Conservation (phyloP, 257 asterid genomes). For the Euphrasia confusa region DNA sequence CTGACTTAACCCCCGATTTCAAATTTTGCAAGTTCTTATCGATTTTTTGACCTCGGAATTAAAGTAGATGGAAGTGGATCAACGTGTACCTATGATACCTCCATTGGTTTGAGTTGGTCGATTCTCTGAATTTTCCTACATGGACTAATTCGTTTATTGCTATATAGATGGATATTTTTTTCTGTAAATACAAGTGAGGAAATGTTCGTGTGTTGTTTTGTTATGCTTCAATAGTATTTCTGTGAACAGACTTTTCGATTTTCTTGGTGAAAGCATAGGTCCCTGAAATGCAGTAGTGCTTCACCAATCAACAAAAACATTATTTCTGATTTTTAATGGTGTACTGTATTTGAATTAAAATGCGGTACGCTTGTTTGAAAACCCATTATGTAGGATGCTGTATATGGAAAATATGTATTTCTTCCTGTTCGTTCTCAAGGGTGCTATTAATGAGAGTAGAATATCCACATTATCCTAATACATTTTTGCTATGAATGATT, state of each 20-base stretch:
- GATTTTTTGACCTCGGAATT: not conserved
- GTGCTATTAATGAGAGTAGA: slow-evolving; percentile 14
- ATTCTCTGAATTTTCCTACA: slow-evolving; percentile 8
- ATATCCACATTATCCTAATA: slow-evolving; percentile 19
- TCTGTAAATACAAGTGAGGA: not conserved
- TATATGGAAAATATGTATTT: slow-evolving; percentile 8
- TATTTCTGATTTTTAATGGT: slow-evolving; percentile 10
- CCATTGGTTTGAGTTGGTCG: slow-evolving; percentile 2
- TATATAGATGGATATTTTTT: slow-evolving; percentile 1
- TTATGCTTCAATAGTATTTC: not conserved
- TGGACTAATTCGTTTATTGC: slow-evolving; percentile 20
- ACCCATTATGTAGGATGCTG: not conserved
- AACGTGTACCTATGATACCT: not conserved
- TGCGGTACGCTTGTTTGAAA: slow-evolving; percentile 16
- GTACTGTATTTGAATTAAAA: not conserved
- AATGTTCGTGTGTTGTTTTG: slow-evolving; percentile 6
- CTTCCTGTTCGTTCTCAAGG: not conserved
- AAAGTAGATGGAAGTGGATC: slow-evolving; percentile 18
- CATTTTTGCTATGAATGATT: slow-evolving; percentile 3
- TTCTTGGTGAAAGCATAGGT: slow-evolving; percentile 7
- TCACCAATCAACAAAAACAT: slow-evolving; percentile 12
- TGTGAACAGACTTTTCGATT: slow-evolving; percentile 4
- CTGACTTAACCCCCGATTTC: slow-evolving; percentile 19
- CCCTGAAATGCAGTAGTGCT: not conserved
- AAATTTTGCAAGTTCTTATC: not conserved